A percentile compares a stretch with the other conserved stretches of the same genome.
Conservation (phyloP, 2,329 filamentous ascomycete genomes). For the Colletotrichum spaethianum region DNA sequence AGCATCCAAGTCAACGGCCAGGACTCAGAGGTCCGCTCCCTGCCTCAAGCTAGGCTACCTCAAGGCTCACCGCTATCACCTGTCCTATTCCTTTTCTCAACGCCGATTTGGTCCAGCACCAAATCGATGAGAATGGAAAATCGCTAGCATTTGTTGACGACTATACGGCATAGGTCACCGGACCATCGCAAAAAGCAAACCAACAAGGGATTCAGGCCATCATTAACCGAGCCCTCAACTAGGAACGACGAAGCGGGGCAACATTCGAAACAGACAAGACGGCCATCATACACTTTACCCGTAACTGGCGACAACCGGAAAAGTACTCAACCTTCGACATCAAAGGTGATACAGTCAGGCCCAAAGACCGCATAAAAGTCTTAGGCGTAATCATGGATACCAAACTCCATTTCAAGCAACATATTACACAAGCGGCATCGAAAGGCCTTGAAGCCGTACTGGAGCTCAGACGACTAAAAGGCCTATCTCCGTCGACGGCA, state of each 20-base stretch:
- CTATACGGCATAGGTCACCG: not conserved
- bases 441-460: constrained; percentile 42
- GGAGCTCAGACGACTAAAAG: constrained; percentile 34
- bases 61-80: constrained; percentile 53
- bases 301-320: not conserved
- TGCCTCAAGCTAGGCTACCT: constrained; percentile 46
- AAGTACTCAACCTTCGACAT: constrained; percentile 38
- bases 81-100: constrained; percentile 53
- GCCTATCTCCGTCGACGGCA: constrained; percentile 22
- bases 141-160: constrained; percentile 42
- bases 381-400: constrained; percentile 30
- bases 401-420: constrained; percentile 37
- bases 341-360: not conserved
- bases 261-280: constrained; percentile 47
- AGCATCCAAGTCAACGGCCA: constrained; percentile 44
- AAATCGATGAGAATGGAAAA: constrained; percentile 47
- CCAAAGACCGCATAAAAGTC: not conserved
- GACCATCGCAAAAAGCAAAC: not conserved
- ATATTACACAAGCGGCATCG: constrained; percentile 34
- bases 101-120: constrained; percentile 45
- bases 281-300: constrained; percentile 45
- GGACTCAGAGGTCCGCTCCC: constrained; percentile 28
- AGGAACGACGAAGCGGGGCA: not conserved
- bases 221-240: not conserved
- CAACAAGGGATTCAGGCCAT: not conserved